Percentiles rank a stretch among this genome's conserved stretches.
These are phyloP conservation scores for Caulochytrium protostelioides DNA, from an alignment of 371 early-diverging fungal species.

Conservation along the genomic window DNA sequence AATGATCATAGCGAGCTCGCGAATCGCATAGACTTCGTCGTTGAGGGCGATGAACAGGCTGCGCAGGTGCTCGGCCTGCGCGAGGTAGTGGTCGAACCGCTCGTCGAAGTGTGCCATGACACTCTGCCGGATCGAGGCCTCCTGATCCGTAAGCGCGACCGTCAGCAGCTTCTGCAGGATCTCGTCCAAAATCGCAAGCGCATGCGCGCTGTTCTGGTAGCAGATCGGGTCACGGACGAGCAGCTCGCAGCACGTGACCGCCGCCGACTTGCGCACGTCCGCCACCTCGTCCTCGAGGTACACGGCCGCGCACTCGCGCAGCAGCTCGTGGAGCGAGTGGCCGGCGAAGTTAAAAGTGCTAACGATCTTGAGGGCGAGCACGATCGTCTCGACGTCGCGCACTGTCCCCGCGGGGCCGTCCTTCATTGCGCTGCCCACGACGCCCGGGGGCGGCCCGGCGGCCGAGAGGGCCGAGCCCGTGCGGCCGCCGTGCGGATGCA, in stretches of 20 bases:
- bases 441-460: no score
- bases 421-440: no score
- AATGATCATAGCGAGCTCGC: conserved; percentile 59
- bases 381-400: conserved; percentile 51
- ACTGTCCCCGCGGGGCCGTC: conserved; percentile 24
- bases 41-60: conserved; percentile 72
- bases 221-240: conserved; percentile 22
- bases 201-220: conserved; percentile 47
- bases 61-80: conserved; percentile 74
- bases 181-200: conserved; percentile 68
- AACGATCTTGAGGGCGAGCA: conserved; percentile 66
- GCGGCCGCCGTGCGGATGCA: no score
- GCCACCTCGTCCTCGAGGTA: conserved; percentile 68
- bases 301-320: conserved; percentile 58
- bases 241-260: conserved; percentile 66
- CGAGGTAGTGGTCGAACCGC: conserved; percentile 69
- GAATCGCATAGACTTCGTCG: conserved; percentile 77
- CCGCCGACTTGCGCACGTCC: conserved; percentile 68
- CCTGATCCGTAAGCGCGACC: conserved; percentile 75
- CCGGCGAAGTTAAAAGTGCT: conserved; percentile 60
- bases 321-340: conserved; percentile 71
- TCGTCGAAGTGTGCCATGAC: conserved; percentile 57
- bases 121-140: conserved; percentile 52
- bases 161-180: conserved; percentile 66
- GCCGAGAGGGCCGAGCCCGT: no score